These are phyloP conservation scores for Alopecurus myosuroides DNA, from an alignment of 176 grass and related monocot genomes.

Conservation along the genomic window DNA sequence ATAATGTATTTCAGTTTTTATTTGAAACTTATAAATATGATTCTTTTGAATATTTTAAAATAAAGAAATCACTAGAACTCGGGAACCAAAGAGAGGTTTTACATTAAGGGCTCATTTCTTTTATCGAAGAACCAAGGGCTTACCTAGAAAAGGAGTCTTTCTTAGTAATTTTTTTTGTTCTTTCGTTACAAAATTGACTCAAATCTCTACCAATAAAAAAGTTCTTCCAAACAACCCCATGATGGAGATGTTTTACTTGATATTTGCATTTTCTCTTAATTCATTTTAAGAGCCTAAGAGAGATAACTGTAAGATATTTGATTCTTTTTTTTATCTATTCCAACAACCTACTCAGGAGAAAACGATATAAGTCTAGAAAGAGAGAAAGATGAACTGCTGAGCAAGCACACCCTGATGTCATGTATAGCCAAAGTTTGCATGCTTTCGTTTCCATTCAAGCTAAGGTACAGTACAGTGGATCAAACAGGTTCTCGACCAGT, in stretches of 20 bases:
- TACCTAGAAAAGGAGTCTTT: neutral
- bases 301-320: too few relatives aligned
- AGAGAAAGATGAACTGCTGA: neutral
- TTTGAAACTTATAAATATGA: too few relatives aligned
- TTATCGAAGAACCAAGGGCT: neutral
- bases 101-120: too few relatives aligned
- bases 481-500: neutral
- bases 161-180: too few relatives aligned
- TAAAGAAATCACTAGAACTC: too few relatives aligned
- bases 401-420: neutral
- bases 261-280: neutral
- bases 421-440: neutral
- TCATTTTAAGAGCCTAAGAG: neutral
- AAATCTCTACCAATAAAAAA: too few relatives aligned
- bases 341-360: neutral
- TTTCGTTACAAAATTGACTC: too few relatives aligned
- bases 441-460: neutral
- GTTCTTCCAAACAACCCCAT: too few relatives aligned
- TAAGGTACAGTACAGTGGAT: neutral
- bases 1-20: too few relatives aligned
- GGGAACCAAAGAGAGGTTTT: too few relatives aligned
- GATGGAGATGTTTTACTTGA: neutral
- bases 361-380: neutral
- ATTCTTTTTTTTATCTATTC: neutral
- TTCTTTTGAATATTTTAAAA: too few relatives aligned